Evolutionary conservation across 352 stramenopile genomes (phyloP).

Genomic region (Phytophthora nicotianae): DNA sequence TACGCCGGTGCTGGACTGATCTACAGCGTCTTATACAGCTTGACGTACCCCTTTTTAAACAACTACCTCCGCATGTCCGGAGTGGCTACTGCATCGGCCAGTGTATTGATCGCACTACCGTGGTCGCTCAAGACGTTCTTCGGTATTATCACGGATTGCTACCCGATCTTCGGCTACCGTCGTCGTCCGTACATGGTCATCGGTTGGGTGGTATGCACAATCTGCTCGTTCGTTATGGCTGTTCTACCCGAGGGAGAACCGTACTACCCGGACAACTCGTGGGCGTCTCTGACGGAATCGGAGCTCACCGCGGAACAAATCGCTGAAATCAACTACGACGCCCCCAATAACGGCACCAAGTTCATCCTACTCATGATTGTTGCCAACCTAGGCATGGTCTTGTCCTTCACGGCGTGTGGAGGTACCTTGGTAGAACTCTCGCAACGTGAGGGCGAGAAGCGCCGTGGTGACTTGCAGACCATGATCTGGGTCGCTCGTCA

Average conservation of each 20-base stretch:
- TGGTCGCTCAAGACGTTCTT: slow-evolving; percentile 88
- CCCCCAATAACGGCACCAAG: slow-evolving; percentile 46
- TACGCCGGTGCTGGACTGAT: slow-evolving; percentile 55
- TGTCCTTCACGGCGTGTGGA: slow-evolving; percentile 54
- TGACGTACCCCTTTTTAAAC: slow-evolving; percentile 61
- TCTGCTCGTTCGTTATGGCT: slow-evolving; percentile 49
- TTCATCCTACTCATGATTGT: slow-evolving; percentile 64
- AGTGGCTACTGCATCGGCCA: slow-evolving; percentile 43
- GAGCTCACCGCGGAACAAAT: slow-evolving; percentile 50
- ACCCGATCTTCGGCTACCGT: slow-evolving; percentile 83
- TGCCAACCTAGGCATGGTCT: slow-evolving; percentile 58
- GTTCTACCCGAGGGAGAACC: slow-evolving; percentile 42
- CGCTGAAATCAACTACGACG: slow-evolving; percentile 49
- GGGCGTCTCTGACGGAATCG: slow-evolving; percentile 31
- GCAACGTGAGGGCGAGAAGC: slow-evolving; percentile 56
- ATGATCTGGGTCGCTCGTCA: slow-evolving; percentile 57
- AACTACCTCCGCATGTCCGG: slow-evolving; percentile 60
- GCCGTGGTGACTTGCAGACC: slow-evolving; percentile 58
- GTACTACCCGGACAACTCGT: slow-evolving; percentile 59
- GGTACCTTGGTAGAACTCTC: slow-evolving; percentile 65
- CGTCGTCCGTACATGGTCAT: slow-evolving; percentile 85
- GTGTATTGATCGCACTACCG: slow-evolving; percentile 60
- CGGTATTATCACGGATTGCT: slow-evolving; percentile 85
- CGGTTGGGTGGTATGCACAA: slow-evolving; percentile 50
- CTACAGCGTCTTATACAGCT: slow-evolving; percentile 47